A percentile compares a stretch with the other conserved stretches of the same genome.
Conservation (phyloP, 2,329 filamentous ascomycete species). For the Eurotiales sp. region DNA sequence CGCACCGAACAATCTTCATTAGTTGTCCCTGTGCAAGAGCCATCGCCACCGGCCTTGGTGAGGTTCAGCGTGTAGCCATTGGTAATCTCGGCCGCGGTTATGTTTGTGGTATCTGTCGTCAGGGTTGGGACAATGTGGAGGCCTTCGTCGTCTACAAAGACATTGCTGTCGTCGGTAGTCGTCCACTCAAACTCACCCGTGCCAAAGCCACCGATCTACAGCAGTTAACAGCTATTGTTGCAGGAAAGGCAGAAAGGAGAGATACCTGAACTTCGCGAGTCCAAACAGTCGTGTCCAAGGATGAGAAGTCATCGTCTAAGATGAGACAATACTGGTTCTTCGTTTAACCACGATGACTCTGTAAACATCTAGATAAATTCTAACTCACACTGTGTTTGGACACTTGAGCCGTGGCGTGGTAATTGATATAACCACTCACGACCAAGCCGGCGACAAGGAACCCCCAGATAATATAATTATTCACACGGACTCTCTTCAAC, state of each 20-base stretch:
- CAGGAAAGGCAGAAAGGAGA: not conserved
- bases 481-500: slow-evolving; percentile 11
- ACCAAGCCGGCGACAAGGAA: slow-evolving; percentile 19
- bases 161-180: slow-evolving; percentile 46
- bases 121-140: slow-evolving; percentile 55
- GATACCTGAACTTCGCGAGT: slow-evolving; percentile 46
- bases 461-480: slow-evolving; percentile 12
- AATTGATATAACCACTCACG: slow-evolving; percentile 33
- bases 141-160: slow-evolving; percentile 47
- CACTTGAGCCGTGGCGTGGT: slow-evolving; percentile 22
- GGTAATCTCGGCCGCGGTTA: slow-evolving; percentile 23
- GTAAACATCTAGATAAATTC: not conserved
- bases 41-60: slow-evolving; percentile 28
- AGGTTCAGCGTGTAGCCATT: slow-evolving; percentile 40
- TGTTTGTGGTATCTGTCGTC: slow-evolving; percentile 34
- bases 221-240: slow-evolving; percentile 28
- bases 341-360: not conserved
- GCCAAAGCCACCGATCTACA: slow-evolving; percentile 41
- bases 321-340: slow-evolving; percentile 48
- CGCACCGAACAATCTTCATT: slow-evolving; percentile 35
- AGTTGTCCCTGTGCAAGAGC: slow-evolving; percentile 40
- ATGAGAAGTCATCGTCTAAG: slow-evolving; percentile 49
- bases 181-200: slow-evolving; percentile 56
- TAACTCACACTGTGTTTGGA: slow-evolving; percentile 17
- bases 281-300: slow-evolving; percentile 46